Conservation (phyloP, 345 rosid species). For the Lumnitzera racemosa region DNA sequence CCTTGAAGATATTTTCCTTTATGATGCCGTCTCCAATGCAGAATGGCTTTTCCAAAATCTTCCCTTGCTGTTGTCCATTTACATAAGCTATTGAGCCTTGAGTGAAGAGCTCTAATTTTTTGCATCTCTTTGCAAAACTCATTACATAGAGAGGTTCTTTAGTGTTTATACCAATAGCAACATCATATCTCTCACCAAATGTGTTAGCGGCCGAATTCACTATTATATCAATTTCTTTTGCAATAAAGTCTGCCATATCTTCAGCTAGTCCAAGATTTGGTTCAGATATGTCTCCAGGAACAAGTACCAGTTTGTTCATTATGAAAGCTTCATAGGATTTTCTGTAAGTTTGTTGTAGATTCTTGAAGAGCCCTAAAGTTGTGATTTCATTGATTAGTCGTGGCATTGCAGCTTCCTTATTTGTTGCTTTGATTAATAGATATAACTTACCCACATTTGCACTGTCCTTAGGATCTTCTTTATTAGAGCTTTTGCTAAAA, state of each 20-base stretch:
- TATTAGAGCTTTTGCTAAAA: too few species aligned
- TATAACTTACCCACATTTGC: too few species aligned
- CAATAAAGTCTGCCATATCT: slow-evolving; percentile 33
- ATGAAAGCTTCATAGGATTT: slow-evolving; percentile 67
- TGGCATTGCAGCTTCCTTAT: too few species aligned
- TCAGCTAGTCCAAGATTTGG: slow-evolving; percentile 58
- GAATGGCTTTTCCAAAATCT: too few species aligned
- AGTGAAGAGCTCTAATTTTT: slow-evolving; percentile 43
- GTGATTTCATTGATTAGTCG: too few species aligned
- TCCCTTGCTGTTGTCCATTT: too few species aligned
- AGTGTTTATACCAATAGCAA: slow-evolving; percentile 65
- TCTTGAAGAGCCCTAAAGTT: too few species aligned
- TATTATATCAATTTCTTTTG: slow-evolving; percentile 28
- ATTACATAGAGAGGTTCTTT: slow-evolving; percentile 58
- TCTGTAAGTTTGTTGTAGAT: slow-evolving; percentile 49
- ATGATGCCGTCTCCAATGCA: too few species aligned
- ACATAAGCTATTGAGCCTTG: too few species aligned
- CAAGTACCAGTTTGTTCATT: slow-evolving; percentile 76
- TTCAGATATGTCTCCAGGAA: slow-evolving; percentile 63
- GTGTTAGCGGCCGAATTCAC: slow-evolving; percentile 79
- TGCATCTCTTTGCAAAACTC: slow-evolving; percentile 63
- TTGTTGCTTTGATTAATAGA: too few species aligned
- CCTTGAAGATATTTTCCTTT: too few species aligned
- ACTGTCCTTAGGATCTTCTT: too few species aligned
- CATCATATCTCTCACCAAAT: slow-evolving; percentile 59